Evolutionary conservation across 2,329 filamentous ascomycete species (phyloP), one percentile per base, ranked within the genome.

Genomic region (Hypoxylon sp.): DNA sequence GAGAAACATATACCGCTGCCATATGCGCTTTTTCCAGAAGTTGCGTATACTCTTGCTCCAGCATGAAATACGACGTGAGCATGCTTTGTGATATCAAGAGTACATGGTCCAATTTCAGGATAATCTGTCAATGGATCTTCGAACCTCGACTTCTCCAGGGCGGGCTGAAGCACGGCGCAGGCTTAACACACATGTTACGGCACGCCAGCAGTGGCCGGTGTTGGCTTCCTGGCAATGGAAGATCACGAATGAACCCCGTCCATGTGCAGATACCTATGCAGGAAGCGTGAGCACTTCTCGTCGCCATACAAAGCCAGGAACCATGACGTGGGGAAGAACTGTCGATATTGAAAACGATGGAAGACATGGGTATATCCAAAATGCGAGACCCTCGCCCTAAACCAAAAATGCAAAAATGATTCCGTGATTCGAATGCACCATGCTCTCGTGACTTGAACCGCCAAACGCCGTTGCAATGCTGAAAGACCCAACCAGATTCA

Each of bases 381-480:
- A 58, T 61, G 55, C 60, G 47, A 59, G 46, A 27, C 50, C 52
- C 46, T 38, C 48, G 27, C 17, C 57, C 55, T 54, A 55, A 29
- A 37, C 41, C 33, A 38, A 41, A 38, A 45, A 48, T 48, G 33
- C 10, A 29, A 53, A 33, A 53, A 56, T 31, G 35, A 48, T 47
- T 35, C 58, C 40, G n/a, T 40, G 58, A 27, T 52, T 8, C 35
- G n/a, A 48, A 29, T 62, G 48, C 27, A 48, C 48, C 15, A 59
- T 33, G 48, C 52, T 45, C 43, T 46, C 42, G 48, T 57, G 50
- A 40, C 40, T 55, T 38, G 40, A 29, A 46, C 40, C 45, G 27
- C 43, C 13, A 67, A n/a, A 68, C 64, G 64, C 64, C 66, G 35
- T 45, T 63, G 52, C 53, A 64, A 69, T 69, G 62, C 56, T 27